phyloP scores from a whole-genome alignment of 2,329 filamentous ascomycete species.

The Alternaria novae-zelandiae region DNA sequence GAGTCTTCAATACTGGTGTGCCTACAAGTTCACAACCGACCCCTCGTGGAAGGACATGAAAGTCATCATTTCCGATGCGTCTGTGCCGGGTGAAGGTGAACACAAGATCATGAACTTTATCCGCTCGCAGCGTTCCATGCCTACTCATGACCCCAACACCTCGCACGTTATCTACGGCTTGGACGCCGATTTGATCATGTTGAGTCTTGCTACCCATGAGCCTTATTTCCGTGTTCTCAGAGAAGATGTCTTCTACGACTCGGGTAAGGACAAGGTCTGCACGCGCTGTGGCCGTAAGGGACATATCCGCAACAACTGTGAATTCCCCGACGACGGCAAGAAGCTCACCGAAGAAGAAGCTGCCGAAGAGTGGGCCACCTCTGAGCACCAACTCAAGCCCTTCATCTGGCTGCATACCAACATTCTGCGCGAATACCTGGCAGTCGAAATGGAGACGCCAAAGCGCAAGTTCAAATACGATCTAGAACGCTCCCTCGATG shows the following conservation, averaged over 20 bases:
- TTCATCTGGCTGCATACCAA: slow-evolving; percentile 99
- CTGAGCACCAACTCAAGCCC: slow-evolving; percentile 71
- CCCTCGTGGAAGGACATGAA: slow-evolving; percentile 91
- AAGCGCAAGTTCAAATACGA: slow-evolving; percentile 88
- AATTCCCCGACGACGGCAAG: slow-evolving; percentile 54
- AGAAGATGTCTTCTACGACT: slow-evolving; percentile 95
- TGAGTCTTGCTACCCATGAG: slow-evolving; percentile 95
- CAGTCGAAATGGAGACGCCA: slow-evolving; percentile 83
- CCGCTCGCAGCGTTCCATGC: slow-evolving; percentile 86
- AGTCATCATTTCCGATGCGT: slow-evolving; percentile 97
- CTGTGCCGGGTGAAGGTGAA: slow-evolving; percentile 95
- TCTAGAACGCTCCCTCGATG: slow-evolving; percentile 90
- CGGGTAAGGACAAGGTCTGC: slow-evolving; percentile 83
- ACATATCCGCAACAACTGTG: slow-evolving; percentile 84
- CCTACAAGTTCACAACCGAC: slow-evolving; percentile 97
- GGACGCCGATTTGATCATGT: slow-evolving; percentile 98
- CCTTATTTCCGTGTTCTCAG: slow-evolving; percentile 95
- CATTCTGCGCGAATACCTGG: slow-evolving; percentile 89
- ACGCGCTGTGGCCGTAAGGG: slow-evolving; percentile 90
- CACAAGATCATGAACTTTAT: slow-evolving; percentile 99
- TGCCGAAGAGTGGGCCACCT: slow-evolving; percentile 51
- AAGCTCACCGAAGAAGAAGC: slow-evolving; percentile 84
- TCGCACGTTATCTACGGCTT: slow-evolving; percentile 97
- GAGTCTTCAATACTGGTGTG: slow-evolving; percentile 93
- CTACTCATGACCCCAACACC: slow-evolving; percentile 94